Evolutionary conservation across 371 early-diverging fungal species (phyloP).

Genomic region (Mucor sp.): DNA sequence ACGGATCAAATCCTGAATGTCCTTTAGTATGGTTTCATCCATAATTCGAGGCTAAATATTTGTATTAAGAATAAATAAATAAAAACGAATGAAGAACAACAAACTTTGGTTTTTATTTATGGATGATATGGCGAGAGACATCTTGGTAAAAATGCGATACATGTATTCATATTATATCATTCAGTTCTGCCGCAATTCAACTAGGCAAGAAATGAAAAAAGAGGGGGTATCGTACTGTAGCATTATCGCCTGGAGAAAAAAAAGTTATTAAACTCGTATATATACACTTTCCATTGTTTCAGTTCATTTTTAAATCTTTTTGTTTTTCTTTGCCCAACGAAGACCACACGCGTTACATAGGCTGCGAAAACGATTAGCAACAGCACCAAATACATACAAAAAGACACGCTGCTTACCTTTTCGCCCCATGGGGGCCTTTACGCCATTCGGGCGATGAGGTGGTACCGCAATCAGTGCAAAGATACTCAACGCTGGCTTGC

Average conservation of each 20-base stretch:
- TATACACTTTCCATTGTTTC: conserved; percentile 9
- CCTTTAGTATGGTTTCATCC: conserved; percentile 17
- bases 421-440: conserved; percentile 72
- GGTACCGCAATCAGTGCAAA: conserved; percentile 65
- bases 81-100: conserved; percentile 5
- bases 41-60: conserved; percentile 1
- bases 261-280: background rate
- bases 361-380: conserved; percentile 8
- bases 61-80: conserved; percentile 6
- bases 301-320: conserved; percentile 23
- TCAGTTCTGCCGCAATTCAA: background rate
- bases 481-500: conserved; percentile 22
- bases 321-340: conserved; percentile 35
- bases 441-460: conserved; percentile 83
- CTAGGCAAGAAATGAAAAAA: background rate
- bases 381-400: background rate
- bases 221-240: background rate
- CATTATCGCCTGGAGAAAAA: background rate
- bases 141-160: background rate
- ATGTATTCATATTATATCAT: conserved; percentile 3
- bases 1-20: conserved; percentile 13
- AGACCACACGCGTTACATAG: conserved; percentile 56
- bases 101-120: conserved; percentile 8
- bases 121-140: conserved; percentile 13
- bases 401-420: conserved; percentile 40